Base-by-base conservation (phyloP, 2,329 filamentous ascomycete species). In the Fusarium algeriense region DNA sequence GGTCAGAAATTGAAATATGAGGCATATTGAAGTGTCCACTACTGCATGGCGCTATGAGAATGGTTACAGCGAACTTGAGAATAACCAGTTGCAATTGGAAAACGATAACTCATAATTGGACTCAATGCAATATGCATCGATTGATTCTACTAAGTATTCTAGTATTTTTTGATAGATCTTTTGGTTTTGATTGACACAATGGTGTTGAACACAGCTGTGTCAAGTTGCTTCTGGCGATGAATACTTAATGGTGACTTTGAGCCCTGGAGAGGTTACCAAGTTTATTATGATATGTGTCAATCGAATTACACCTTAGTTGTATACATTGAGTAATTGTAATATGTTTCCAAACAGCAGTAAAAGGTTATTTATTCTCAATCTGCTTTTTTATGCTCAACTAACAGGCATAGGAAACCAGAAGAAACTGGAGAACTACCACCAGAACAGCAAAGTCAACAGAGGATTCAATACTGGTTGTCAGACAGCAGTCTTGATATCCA, bases 41-140 rank as follows among this genome's bases (percentile, higher is more conserved):
- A 30, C 28, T 30, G 28, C 28, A 30, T 30, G 28, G 28, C 28
- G 9, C 28, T 30, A 9, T 30, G 8, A 35, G 7, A 23, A 23
- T 11, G 2, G 5, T 7, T 9, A 49, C 7, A 3, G 5, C 19
- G 7, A 1, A 19, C n/a, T 6, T 0, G 20, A 50, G 8, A n/a
- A n/a, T n/a, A n/a, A n/a, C n/a, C n/a, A n/a, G n/a, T n/a, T n/a
- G n/a, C n/a, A 30, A 6, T 30, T 9, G 28, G 28, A 30, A 30
- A 30, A 30, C 28, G 9, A 9, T 30, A 30, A 9, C 28, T 30
- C 9, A 9, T 30, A 30, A 30, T 6, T 6, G 9, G 28, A 30
- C 6, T 6, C 28, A 30, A 30, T 9, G 28, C 28, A 30, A 9
- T 30, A 30, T 9, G 28, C 28, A 30, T 30, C 28, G 28, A 30